Base-by-base conservation (phyloP, 148 eudicot genomes). In the Rhododendron ferrugineum region DNA sequence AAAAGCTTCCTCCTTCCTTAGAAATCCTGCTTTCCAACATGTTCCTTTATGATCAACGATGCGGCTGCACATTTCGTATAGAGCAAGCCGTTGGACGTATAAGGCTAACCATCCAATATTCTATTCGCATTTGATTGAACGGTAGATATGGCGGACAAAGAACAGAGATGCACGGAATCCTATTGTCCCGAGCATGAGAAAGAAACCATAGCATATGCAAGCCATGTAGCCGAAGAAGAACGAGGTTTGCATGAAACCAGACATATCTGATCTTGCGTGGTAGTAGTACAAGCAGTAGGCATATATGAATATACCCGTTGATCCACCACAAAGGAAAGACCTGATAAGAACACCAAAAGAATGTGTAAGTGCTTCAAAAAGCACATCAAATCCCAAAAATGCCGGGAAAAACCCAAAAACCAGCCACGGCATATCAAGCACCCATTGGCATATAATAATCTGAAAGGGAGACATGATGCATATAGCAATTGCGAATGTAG, bases 221-320 rank as follows among this genome's bases (percentile, higher is more conserved):
- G 89, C 89, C 89, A 88, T 88, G 80, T 88, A 88, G 66, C 90
- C 90, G 36, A 89, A 89, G 90, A 89, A 89, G 87, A 89, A 89
- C 0, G 90, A 89, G 30, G 90, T 89, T 54, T 89, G 90, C 90
- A 89, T 89, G 85, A 89, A 89, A n/a, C 90, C 90, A 36, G 88
- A 87, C 89, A 88, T 88, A 72, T 88, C 89, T 68, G 89, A 88
- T 62, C 87, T 68, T 66, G 86, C 89, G 66, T 82, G 50, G 83
- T 89, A 89, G 82, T 87, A 89, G 47, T 89, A 87, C 81, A 89
- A 79, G 80, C 90, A 89, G 81, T 89, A 89, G 70, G 84, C 86
- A 50, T 87, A 89, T 70, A 89, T 87, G 84, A 89, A 89, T 46
- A 89, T 72, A 42, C 90, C 90, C 49, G 90, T 89, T 62, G 90